phyloP scores from a whole-genome alignment of 495 filamentous ascomycete genomes.

The Trichoderma asperelloides region DNA sequence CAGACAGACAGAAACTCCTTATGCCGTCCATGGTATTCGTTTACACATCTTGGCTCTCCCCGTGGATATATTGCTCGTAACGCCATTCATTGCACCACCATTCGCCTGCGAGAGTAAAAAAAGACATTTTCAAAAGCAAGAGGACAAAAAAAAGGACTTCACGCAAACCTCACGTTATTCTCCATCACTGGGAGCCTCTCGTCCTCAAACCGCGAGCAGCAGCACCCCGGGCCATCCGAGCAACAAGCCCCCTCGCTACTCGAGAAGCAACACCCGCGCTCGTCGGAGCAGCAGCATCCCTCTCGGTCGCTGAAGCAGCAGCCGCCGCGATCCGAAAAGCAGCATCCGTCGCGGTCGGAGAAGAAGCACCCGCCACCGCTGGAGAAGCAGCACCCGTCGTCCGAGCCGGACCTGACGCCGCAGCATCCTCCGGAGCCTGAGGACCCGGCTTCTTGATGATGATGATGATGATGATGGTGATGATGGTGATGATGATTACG shows the following conservation, averaged over 20 bases:
- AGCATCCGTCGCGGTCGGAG: slow-evolving; percentile 10
- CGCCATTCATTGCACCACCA: too few species aligned
- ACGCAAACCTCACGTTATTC: neutral
- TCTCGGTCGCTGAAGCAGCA: slow-evolving; percentile 15
- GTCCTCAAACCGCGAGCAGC: neutral
- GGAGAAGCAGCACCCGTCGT: too few species aligned
- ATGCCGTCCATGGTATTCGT: too few species aligned
- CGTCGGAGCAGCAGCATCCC: slow-evolving; percentile 16
- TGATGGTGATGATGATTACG: too few species aligned
- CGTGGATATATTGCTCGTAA: neutral
- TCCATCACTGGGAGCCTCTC: neutral
- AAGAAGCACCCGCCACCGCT: slow-evolving; percentile 9
- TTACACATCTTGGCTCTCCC: too few species aligned
- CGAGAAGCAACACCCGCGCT: slow-evolving; percentile 9
- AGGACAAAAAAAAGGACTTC: neutral
- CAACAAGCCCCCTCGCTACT: neutral
- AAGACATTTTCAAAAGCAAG: neutral
- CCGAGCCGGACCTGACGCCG: too few species aligned
- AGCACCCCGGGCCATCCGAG: neutral
- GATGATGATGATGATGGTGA: too few species aligned
- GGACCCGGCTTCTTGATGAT: too few species aligned
- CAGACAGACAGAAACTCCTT: too few species aligned
- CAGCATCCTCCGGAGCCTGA: too few species aligned
- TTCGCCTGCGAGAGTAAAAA: too few species aligned
- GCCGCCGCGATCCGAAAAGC: slow-evolving; percentile 13